phyloP scores from a whole-genome alignment of 768 basidiomycete genomes.

The Dioszegia hungarica region DNA sequence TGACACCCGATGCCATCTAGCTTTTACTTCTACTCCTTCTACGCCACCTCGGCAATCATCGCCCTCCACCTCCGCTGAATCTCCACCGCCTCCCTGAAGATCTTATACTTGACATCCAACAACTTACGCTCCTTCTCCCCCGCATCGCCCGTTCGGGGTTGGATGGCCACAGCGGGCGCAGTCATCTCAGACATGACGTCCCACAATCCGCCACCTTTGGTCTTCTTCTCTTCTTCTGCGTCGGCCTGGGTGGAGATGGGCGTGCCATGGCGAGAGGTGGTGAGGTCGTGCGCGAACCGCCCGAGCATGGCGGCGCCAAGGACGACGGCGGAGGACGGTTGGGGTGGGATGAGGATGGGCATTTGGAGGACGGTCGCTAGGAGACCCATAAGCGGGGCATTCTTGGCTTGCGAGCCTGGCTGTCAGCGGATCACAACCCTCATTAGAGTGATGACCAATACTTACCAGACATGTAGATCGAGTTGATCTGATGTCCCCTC shows the following conservation, averaged over 20 bases:
- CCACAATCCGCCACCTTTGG: conserved; percentile 71
- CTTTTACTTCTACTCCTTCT: not conserved
- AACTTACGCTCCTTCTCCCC: conserved; percentile 73
- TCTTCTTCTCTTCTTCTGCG: conserved; percentile 49
- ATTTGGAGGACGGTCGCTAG: conserved; percentile 78
- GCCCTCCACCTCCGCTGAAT: conserved; percentile 82
- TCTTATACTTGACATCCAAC: conserved; percentile 85
- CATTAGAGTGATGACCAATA: too few species aligned
- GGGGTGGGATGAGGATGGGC: conserved; percentile 75
- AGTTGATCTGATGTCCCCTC: conserved; percentile 74
- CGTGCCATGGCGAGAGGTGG: conserved; percentile 35
- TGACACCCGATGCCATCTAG: not conserved
- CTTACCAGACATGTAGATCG: conserved; percentile 65
- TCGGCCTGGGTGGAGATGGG: conserved; percentile 50
- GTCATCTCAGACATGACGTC: conserved; percentile 97
- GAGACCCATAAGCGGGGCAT: conserved; percentile 77
- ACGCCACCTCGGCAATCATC: conserved; percentile 57
- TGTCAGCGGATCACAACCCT: too few species aligned
- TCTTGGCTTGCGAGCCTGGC: conserved; percentile 82
- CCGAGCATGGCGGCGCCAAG: conserved; percentile 92
- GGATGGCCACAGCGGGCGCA: conserved; percentile 66
- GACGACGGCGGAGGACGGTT: conserved; percentile 75
- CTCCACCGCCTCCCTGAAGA: conserved; percentile 82
- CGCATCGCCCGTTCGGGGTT: conserved; percentile 56
- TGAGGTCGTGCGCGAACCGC: conserved; percentile 67